Base-by-base conservation (phyloP, 2,329 filamentous ascomycete species). In the Fusarium keratoplasticum region DNA sequence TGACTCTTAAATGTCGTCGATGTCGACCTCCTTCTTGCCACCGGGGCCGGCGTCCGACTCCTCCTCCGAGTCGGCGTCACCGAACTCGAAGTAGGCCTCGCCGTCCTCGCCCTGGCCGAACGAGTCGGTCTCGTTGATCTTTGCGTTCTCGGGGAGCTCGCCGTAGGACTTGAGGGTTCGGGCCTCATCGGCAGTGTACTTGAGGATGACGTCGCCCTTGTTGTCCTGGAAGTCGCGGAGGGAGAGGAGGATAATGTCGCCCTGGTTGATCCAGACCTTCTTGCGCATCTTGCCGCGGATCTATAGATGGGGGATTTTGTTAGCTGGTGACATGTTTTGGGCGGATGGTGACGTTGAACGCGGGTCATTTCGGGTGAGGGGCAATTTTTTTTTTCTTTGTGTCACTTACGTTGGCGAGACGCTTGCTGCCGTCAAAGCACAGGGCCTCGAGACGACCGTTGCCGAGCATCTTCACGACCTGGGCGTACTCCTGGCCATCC, bases 221-320 rank as follows among this genome's bases (percentile, higher is more conserved):
- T 96, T 93, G 85, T 96, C 94, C 84, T 97, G 95, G 87, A 97
- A 97, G 84, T 97, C 95, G 79, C 95, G 94, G 71, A 97, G 92
- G 38, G 93, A 95, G 71, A 96, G 88, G 54, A 96, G 90, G 83
- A 96, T 95, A 83, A 98, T 98, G 84, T 98, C 95, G 82, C 95
- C 95, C 87, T 98, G 95, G 89, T 98, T 98, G 90, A 98, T 98
- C 95, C 95, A 98, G 85, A 98, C 96, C 91, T 99, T 99, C 91
- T 99, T 99, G 81, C 96, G 92, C 81, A 99, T 94, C 87, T 99
- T 98, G 87, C 96, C 96, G 75, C 96, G 95, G 61, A 84, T 84
- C 83, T 84, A 58, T 83, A 55, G 13, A 33, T 29, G 9, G 22
- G 44, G 40, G 10, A 20, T 10, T 16, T 47, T 47, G 42, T 47